phyloP scores from a whole-genome alignment of 345 rosid genomes.

The Ricinus communis region DNA sequence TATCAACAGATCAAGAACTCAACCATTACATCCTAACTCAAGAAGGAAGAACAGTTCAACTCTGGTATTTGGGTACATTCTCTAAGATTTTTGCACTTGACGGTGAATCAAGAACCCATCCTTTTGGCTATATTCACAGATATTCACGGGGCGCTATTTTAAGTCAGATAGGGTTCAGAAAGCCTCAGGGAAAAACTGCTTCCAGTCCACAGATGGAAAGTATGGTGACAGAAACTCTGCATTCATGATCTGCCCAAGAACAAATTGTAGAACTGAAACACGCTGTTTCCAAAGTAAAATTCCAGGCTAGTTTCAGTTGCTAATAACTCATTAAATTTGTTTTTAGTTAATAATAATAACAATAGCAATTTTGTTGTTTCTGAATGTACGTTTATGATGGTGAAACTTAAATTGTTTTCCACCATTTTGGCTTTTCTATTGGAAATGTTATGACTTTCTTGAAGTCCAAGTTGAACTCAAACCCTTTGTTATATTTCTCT shows the following conservation, averaged over 20 bases:
- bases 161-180: conserved; percentile 23
- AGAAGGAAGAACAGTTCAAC: conserved; percentile 27
- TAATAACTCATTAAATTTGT: no score
- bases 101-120: neutral
- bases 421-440: no score
- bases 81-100: conserved; percentile 13
- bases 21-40: conserved; percentile 27
- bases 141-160: conserved; percentile 15
- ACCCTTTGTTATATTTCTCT: no score
- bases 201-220: conserved; percentile 16
- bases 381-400: no score
- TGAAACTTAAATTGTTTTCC: no score
- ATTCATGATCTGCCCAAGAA: conserved; percentile 20
- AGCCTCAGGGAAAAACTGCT: conserved; percentile 28
- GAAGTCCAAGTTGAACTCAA: no score
- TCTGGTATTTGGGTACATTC: conserved; percentile 26
- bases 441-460: no score
- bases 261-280: conserved; percentile 25
- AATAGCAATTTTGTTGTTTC: no score
- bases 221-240: conserved; percentile 3
- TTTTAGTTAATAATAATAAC: no score
- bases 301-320: no score
- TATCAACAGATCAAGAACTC: conserved; percentile 34
- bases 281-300: no score
- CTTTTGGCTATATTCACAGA: conserved; percentile 19